A percentile compares a stretch with the other conserved stretches of the same genome.
Evolutionary conservation across 129 eudicot species (phyloP).

Genomic region (Heracleum sosnowskyi): DNA sequence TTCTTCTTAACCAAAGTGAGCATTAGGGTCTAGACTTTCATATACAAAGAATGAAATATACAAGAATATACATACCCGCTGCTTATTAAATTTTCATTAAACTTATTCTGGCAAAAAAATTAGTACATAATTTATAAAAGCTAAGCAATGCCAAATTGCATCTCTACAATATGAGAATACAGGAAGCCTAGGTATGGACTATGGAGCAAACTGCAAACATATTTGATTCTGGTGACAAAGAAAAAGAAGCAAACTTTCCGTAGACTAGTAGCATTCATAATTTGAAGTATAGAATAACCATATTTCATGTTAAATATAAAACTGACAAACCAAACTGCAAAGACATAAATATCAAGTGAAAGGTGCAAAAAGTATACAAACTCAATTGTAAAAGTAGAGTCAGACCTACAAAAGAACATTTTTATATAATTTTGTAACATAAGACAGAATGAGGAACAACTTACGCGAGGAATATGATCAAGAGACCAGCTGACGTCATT

Average conservation of each 20-base stretch:
- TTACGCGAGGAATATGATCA: conserved; percentile 77
- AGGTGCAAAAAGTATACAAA: neutral
- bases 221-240: neutral
- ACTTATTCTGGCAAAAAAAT: too few relatives aligned
- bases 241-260: neutral
- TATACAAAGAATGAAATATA: too few relatives aligned
- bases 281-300: neutral
- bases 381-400: neutral
- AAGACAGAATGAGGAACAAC: conserved; percentile 9
- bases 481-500: conserved; percentile 76
- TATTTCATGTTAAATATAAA: neutral
- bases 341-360: neutral
- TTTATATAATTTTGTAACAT: neutral
- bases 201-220: neutral
- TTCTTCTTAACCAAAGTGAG: neutral
- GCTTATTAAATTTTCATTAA: too few relatives aligned
- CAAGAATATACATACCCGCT: neutral
- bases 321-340: neutral
- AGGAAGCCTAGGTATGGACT: neutral
- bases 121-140: neutral
- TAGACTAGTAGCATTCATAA: neutral
- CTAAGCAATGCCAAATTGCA: neutral
- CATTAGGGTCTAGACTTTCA: neutral
- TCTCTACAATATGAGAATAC: too few relatives aligned
- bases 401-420: neutral